A percentile compares a stretch with the other conserved stretches of the same genome.
These are phyloP conservation scores for Endotrypanum monterogeii DNA, from an alignment of 208 protist species.

Conservation along the genomic window DNA sequence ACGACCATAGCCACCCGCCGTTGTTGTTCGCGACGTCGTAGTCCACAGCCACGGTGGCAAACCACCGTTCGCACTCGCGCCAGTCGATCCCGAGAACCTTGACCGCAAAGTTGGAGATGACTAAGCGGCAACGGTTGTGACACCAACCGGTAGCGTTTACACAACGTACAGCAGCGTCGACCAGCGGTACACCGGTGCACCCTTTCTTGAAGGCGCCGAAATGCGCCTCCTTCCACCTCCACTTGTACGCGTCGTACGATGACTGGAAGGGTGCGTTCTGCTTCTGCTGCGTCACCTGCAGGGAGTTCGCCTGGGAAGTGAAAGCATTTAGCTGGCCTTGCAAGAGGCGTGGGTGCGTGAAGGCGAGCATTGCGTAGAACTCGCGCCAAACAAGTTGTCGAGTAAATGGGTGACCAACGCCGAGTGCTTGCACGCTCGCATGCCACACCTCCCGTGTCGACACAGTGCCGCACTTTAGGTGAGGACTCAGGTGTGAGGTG, in stretches of 20 bases:
- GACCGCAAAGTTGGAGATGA: conserved; percentile 86
- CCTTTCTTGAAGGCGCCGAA: conserved; percentile 78
- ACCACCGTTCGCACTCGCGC: conserved; percentile 89
- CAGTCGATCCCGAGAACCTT: conserved; percentile 92
- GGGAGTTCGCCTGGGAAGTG: conserved; percentile 16
- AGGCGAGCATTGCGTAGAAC: conserved; percentile 73
- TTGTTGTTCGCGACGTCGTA: conserved; percentile 89
- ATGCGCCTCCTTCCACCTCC: conserved; percentile 52
- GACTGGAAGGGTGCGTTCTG: conserved; percentile 68
- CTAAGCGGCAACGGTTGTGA: conserved; percentile 76
- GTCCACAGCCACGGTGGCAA: conserved; percentile 84
- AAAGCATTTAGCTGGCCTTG: conserved; percentile 58
- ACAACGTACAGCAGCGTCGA: conserved; percentile 93
- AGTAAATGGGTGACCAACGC: conserved; percentile 45
- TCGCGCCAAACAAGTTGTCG: conserved; percentile 78
- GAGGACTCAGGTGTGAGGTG: conserved; percentile 74
- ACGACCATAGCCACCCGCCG: conserved; percentile 84
- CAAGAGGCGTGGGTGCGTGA: conserved; percentile 55
- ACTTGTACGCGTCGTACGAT: conserved; percentile 60
- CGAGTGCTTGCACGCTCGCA: conserved; percentile 31
- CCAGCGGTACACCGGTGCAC: conserved; percentile 89
- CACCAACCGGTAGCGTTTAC: conserved; percentile 82
- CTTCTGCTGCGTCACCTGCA: conserved; percentile 11
- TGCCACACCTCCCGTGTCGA: conserved; percentile 70
- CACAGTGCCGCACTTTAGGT: conserved; percentile 82